Conservation (phyloP, 2,329 filamentous ascomycete genomes). For the Periconia sp. region DNA sequence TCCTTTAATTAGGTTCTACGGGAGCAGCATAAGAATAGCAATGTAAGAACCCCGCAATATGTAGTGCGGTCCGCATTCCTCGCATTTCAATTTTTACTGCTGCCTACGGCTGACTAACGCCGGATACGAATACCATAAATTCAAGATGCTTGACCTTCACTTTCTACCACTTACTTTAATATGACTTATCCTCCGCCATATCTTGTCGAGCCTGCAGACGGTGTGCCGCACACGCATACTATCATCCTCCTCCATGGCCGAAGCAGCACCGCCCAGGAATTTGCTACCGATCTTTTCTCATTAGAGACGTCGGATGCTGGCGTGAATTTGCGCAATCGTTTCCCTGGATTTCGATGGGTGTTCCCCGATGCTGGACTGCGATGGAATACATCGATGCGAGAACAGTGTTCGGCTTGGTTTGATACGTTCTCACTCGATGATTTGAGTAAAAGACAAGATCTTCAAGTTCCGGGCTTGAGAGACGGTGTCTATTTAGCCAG, state of each 20-base stretch:
- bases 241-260: slow-evolving; percentile 56
- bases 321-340: slow-evolving; percentile 44
- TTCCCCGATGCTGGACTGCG: slow-evolving; percentile 54
- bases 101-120: neutral
- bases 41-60: neutral
- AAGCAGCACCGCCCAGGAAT: slow-evolving; percentile 49
- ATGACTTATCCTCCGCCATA: neutral
- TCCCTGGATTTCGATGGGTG: slow-evolving; percentile 58
- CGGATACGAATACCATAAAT: neutral
- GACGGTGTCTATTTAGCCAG: slow-evolving; percentile 46
- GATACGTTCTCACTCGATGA: slow-evolving; percentile 56
- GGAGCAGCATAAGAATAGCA: too few relatives aligned
- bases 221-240: slow-evolving; percentile 50
- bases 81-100: neutral
- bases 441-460: slow-evolving; percentile 50
- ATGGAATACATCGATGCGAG: slow-evolving; percentile 29
- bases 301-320: slow-evolving; percentile 4
- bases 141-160: neutral
- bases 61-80: neutral
- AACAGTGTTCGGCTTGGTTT: slow-evolving; percentile 55
- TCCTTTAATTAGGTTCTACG: too few relatives aligned
- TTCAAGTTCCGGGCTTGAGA: slow-evolving; percentile 51
- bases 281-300: slow-evolving; percentile 49
- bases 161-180: neutral
- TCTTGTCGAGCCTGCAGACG: neutral